Conservation (phyloP, 2,329 filamentous ascomycete genomes). For the Fusarium setosum region DNA sequence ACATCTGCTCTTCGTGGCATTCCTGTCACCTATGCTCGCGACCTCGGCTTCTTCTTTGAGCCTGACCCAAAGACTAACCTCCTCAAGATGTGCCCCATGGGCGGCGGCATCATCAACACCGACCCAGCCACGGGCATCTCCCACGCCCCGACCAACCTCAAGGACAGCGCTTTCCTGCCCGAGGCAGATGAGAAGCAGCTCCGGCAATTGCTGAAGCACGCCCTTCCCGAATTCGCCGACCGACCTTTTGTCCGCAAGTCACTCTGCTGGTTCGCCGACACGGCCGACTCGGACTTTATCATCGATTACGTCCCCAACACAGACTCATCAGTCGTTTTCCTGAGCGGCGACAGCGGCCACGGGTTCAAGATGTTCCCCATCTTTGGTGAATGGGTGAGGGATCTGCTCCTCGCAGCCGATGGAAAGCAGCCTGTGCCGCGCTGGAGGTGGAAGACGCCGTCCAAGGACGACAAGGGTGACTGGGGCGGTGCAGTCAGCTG, state of each 20-base stretch:
- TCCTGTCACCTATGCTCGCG: slow-evolving; percentile 69
- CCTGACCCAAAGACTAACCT: slow-evolving; percentile 68
- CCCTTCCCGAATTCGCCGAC: slow-evolving; percentile 62
- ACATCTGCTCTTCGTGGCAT: slow-evolving; percentile 65
- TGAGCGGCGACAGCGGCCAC: slow-evolving; percentile 70
- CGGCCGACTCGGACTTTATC: slow-evolving; percentile 68
- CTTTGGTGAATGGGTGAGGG: slow-evolving; percentile 64
- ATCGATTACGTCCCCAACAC: slow-evolving; percentile 68
- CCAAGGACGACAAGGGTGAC: slow-evolving; percentile 25
- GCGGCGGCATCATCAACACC: slow-evolving; percentile 65
- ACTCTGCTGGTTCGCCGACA: slow-evolving; percentile 75
- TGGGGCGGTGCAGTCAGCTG: slow-evolving; percentile 51
- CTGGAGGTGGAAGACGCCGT: slow-evolving; percentile 63
- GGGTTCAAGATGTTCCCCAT: slow-evolving; percentile 73
- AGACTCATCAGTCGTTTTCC: slow-evolving; percentile 57
- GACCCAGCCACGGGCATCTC: slow-evolving; percentile 49
- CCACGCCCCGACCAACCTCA: slow-evolving; percentile 45
- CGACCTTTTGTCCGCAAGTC: slow-evolving; percentile 66
- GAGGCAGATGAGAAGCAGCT: slow-evolving; percentile 63
- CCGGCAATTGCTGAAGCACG: slow-evolving; percentile 61
- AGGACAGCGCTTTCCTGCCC: slow-evolving; percentile 62
- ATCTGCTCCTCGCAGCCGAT: slow-evolving; percentile 55
- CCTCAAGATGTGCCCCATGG: slow-evolving; percentile 70
- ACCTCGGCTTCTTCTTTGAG: slow-evolving; percentile 75
- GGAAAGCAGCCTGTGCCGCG: slow-evolving; percentile 54